Percentiles rank a stretch among this genome's conserved stretches.
Conservation (phyloP, 768 basidiomycete species). For the Clitopilus passeckerianus region DNA sequence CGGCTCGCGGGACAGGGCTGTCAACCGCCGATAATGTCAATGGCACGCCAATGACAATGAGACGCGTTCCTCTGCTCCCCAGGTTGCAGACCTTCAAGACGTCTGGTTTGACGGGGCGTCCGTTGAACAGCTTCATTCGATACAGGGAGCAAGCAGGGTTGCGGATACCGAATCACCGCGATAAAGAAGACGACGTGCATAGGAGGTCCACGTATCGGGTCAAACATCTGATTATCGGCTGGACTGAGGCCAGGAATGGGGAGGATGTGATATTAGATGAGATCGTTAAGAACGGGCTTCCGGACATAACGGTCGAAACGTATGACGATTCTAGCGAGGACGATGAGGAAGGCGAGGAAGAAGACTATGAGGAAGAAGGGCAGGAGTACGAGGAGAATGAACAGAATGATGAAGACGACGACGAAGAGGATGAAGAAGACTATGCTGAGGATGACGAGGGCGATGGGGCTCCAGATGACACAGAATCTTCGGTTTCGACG, state of each 20-base stretch:
- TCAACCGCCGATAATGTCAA: not conserved
- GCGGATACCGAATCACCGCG: not conserved
- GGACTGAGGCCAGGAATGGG: conserved; percentile 26
- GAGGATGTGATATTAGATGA: conserved; percentile 30
- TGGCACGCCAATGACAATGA: not conserved
- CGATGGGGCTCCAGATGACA: not conserved
- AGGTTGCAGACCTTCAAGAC: not conserved
- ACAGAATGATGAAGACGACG: conserved; percentile 7
- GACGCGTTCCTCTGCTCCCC: not conserved
- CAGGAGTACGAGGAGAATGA: conserved; percentile 13
- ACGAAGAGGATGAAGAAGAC: not conserved
- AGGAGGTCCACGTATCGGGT: not conserved
- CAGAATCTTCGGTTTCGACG: not conserved
- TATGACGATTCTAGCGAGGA: conserved; percentile 25
- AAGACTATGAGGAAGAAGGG: conserved; percentile 19
- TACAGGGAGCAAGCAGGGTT: not conserved
- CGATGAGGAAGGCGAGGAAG: conserved; percentile 21
- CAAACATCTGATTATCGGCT: conserved; percentile 24
- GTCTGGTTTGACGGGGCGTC: not conserved
- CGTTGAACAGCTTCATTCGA: not conserved
- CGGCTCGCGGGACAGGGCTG: not conserved
- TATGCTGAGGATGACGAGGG: not conserved
- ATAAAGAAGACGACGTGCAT: not conserved
- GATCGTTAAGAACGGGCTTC: conserved; percentile 21
- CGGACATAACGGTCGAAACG: conserved; percentile 20